Evolutionary conservation across 2,329 filamentous ascomycete species (phyloP), one percentile per base, ranked within the genome.

Genomic region (Stenocarpella maydis): DNA sequence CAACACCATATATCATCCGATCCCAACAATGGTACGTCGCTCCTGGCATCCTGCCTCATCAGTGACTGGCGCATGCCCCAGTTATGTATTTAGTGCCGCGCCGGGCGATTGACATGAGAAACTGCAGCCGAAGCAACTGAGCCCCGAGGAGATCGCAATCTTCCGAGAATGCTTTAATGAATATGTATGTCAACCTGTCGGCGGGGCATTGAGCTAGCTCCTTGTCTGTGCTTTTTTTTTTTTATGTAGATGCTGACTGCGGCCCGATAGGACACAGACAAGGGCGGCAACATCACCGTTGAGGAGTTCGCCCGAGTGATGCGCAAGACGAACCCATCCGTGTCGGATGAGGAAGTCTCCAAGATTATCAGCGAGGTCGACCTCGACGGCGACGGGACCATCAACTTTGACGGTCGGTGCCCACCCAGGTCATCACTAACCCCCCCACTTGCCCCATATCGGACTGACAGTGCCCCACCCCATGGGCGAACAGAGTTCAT

Each of bases 301-400:
- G 78, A 80, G 55, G 79, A 81, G 68, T 80, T 80, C 63, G 78
- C 77, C 17, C 76, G 78, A 37, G 79, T 80, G 37, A 79, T 80
- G 79, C 75, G 74, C 49, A 76, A 73, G 74, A 79, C 68, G 71
- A 76, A 74, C 72, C 74, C 71, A 12, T 76, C 76, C 9, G 75
- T 71, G 43, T 67, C 76, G 5, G 68, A 76, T 47, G 80, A 71
- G n/a, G 80, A 81, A 68, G 76, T 81, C n/a, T 73, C 76, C 61
- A 75, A 79, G 71, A 81, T 81, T 52, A 76, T 81, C 65, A 76
- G 76, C 47, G 79, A 81, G 55, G 80, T 81, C 8, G 80, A 81
- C 68, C 74, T 80, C 2, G 78, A 81, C 67, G 79, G 79, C 4
- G 79, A 81, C 65, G 79, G 79, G 68, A 78, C 76, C 2, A 80